phyloP scores from a whole-genome alignment of 805 yeast genomes.

The Zygoascus ofunaensis region DNA sequence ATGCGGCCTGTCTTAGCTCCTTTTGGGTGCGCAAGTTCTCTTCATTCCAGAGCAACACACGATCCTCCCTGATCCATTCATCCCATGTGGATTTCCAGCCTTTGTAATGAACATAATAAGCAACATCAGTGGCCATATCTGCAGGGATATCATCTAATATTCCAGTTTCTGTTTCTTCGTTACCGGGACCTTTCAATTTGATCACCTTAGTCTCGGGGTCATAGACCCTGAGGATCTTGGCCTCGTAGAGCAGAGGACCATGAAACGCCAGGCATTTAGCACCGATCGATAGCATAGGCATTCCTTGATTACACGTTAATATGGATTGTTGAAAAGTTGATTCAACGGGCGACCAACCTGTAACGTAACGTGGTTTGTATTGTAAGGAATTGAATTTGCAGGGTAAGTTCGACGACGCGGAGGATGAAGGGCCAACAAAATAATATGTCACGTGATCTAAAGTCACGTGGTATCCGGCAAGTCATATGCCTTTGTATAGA shows the following conservation, averaged over 20 bases:
- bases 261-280: conserved; percentile 67
- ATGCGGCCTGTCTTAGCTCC: conserved; percentile 44
- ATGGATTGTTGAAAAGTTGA: no score
- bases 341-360: no score
- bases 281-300: conserved; percentile 13
- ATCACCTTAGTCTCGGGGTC: conserved; percentile 35
- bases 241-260: conserved; percentile 85
- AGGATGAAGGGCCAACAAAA: no score
- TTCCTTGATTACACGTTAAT: not conserved
- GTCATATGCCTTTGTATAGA: no score
- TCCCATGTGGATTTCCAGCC: conserved; percentile 98
- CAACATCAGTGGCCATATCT: conserved; percentile 29
- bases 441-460: no score
- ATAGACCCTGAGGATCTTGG: conserved; percentile 61
- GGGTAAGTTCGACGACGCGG: no score
- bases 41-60: conserved; percentile 59
- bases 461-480: no score
- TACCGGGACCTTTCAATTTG: conserved; percentile 4
- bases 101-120: conserved; percentile 74
- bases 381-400: no score
- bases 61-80: conserved; percentile 75
- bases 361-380: no score
- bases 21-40: conserved; percentile 60
- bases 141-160: conserved; percentile 29
- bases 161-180: conserved; percentile 11